Evolutionary conservation across 1,284 basidiomycete species (phyloP).

Genomic region (Hemileccinum hortonii): DNA sequence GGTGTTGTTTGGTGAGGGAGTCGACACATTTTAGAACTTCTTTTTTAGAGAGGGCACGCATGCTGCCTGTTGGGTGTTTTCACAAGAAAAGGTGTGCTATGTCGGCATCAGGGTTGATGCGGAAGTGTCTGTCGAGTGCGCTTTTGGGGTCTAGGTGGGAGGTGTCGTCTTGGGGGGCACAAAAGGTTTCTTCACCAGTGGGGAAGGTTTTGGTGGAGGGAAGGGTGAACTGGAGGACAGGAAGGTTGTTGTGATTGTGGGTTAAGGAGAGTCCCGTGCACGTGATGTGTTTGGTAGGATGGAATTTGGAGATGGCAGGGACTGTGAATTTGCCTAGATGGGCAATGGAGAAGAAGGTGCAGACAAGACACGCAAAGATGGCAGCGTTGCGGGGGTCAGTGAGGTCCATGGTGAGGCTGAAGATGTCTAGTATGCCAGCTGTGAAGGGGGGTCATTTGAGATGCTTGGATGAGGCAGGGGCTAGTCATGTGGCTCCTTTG

Average conservation of each 20-base stretch:
- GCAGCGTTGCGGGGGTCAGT: not conserved
- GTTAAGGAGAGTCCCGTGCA: accelerated
- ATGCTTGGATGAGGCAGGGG: accelerated
- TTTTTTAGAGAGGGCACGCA: not conserved
- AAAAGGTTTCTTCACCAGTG: not conserved
- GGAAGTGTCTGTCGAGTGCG: not conserved
- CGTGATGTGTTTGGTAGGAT: not conserved
- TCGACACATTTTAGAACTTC: not conserved
- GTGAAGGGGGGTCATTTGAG: not conserved
- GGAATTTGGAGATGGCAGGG: no score
- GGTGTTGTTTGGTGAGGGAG: not conserved
- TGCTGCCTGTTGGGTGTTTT: not conserved
- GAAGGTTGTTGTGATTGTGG: not conserved
- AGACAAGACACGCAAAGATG: not conserved
- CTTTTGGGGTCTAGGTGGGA: not conserved
- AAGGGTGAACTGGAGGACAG: not conserved
- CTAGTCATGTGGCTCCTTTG: not conserved
- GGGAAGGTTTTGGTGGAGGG: not conserved
- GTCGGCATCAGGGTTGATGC: not conserved
- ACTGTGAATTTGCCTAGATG: slow-evolving; percentile 4
- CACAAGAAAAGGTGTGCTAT: slow-evolving; percentile 1
- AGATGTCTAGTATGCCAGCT: not conserved
- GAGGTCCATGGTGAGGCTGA: not conserved
- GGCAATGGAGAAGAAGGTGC: not conserved
- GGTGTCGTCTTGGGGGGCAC: not conserved